These are phyloP conservation scores for Zymoseptoria passerinii DNA, from an alignment of 2,329 filamentous ascomycete genomes.

Conservation along the genomic window DNA sequence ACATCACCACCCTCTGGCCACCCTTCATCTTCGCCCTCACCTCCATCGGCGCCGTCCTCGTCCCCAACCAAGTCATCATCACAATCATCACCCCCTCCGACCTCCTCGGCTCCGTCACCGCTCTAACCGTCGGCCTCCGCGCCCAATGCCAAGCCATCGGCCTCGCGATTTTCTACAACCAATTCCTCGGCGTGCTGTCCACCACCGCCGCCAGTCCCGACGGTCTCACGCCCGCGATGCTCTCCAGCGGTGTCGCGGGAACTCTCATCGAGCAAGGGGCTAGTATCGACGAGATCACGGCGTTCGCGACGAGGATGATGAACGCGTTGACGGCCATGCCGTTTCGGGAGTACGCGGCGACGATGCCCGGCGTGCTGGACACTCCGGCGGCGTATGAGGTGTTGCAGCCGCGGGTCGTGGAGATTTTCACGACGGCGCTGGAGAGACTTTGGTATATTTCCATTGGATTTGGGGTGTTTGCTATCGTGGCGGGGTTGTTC, in stretches of 20 bases:
- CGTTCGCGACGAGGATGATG: neutral
- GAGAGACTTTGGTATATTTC: constrained; percentile 2
- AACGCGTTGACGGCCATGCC: constrained; percentile 4
- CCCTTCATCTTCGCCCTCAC: constrained; percentile 1
- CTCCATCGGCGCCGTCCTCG: constrained; percentile 2
- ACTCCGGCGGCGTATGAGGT: neutral
- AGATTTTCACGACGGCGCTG: neutral
- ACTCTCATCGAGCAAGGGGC: neutral
- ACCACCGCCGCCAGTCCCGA: neutral
- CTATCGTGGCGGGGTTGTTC: neutral
- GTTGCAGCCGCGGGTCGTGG: constrained; percentile 1
- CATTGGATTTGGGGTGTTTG: constrained; percentile 2
- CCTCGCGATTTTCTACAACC: constrained; percentile 1
- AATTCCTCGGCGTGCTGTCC: neutral
- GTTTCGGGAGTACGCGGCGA: neutral
- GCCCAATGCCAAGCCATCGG: constrained; percentile 1
- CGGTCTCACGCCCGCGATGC: neutral
- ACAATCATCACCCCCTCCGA: constrained; percentile 4
- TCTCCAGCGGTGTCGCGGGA: neutral
- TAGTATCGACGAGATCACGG: neutral
- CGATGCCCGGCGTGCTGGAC: neutral
- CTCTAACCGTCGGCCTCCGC: constrained; percentile 1
- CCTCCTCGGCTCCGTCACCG: constrained; percentile 2
- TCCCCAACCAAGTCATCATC: constrained; percentile 4
- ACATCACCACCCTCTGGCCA: neutral